These are phyloP conservation scores for Urtica urens DNA, from an alignment of 306 rosid species.

Conservation along the genomic window DNA sequence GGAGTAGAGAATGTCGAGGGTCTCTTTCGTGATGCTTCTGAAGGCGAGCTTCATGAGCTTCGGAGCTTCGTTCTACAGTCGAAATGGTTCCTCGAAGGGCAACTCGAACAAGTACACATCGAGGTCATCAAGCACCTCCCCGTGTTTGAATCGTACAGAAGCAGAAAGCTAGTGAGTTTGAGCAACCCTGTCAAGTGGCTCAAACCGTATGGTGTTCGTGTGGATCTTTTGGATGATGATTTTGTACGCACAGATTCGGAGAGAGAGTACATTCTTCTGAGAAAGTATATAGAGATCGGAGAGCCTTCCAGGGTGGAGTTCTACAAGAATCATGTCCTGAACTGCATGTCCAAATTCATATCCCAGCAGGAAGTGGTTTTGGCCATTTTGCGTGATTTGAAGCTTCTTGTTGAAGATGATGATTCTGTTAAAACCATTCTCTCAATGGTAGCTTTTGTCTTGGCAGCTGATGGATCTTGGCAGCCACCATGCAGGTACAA, in stretches of 20 bases:
- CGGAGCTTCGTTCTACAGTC: slow-evolving; percentile 92
- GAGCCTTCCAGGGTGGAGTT: slow-evolving; percentile 75
- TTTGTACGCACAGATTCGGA: slow-evolving; percentile 80
- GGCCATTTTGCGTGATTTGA: slow-evolving; percentile 61
- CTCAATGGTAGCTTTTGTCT: slow-evolving; percentile 57
- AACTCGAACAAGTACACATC: slow-evolving; percentile 49
- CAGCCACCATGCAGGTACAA: slow-evolving; percentile 70
- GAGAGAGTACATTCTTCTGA: slow-evolving; percentile 58
- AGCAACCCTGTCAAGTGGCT: slow-evolving; percentile 77
- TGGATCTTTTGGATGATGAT: slow-evolving; percentile 68
- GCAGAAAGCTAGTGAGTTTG: slow-evolving; percentile 70
- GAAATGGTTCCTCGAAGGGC: slow-evolving; percentile 77
- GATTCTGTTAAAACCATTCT: slow-evolving; percentile 46
- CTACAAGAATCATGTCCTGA: slow-evolving; percentile 71
- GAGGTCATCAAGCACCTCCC: slow-evolving; percentile 69
- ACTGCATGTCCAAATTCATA: slow-evolving; percentile 55
- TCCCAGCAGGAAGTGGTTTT: slow-evolving; percentile 41
- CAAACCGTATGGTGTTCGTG: slow-evolving; percentile 60
- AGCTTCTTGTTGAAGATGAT: slow-evolving; percentile 61
- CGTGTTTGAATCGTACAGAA: slow-evolving; percentile 69
- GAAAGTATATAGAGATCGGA: slow-evolving; percentile 50
- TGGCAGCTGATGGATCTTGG: slow-evolving; percentile 93
- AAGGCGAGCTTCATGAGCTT: slow-evolving; percentile 91
- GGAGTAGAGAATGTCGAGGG: slow-evolving; percentile 49
- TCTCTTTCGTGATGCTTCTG: slow-evolving; percentile 58